These are phyloP conservation scores for Triticum turgidum DNA, from an alignment of 176 grass and related monocot genomes.

Conservation along the genomic window DNA sequence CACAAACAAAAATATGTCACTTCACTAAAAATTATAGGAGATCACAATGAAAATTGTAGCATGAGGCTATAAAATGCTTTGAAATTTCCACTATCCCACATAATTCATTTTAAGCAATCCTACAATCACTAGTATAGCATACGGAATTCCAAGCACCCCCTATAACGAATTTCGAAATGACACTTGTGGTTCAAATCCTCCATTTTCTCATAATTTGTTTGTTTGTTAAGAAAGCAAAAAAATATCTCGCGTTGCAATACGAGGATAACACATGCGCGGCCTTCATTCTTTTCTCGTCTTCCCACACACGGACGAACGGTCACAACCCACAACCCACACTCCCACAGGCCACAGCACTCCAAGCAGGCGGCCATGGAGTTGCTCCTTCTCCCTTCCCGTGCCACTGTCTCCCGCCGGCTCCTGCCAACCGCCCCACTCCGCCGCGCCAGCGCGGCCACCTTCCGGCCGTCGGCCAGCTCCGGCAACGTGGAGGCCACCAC, in stretches of 20 bases:
- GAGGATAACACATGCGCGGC: constrained; percentile 35
- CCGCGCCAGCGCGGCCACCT: background rate
- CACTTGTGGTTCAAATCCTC: too few species aligned
- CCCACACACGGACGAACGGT: background rate
- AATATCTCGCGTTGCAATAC: constrained; percentile 10
- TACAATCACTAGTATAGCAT: background rate
- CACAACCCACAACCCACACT: background rate
- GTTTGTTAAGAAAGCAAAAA: background rate
- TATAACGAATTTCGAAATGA: too few species aligned
- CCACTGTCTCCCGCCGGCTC: background rate
- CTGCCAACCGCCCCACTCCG: background rate
- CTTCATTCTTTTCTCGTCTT: background rate
- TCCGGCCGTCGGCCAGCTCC: constrained; percentile 16
- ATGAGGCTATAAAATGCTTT: background rate
- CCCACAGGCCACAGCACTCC: background rate
- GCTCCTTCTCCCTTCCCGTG: constrained; percentile 29
- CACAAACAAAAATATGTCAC: background rate
- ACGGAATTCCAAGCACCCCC: background rate
- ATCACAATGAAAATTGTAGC: background rate
- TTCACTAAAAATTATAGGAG: background rate
- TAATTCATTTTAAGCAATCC: background rate
- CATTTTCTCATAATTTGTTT: too few species aligned
- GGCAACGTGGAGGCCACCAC: constrained; percentile 33
- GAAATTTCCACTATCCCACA: background rate
- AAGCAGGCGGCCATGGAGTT: constrained; percentile 29